Evolutionary conservation across 2,329 filamentous ascomycete genomes (phyloP), one percentile per base, ranked within the genome.

Genomic region (Hortaea werneckii): DNA sequence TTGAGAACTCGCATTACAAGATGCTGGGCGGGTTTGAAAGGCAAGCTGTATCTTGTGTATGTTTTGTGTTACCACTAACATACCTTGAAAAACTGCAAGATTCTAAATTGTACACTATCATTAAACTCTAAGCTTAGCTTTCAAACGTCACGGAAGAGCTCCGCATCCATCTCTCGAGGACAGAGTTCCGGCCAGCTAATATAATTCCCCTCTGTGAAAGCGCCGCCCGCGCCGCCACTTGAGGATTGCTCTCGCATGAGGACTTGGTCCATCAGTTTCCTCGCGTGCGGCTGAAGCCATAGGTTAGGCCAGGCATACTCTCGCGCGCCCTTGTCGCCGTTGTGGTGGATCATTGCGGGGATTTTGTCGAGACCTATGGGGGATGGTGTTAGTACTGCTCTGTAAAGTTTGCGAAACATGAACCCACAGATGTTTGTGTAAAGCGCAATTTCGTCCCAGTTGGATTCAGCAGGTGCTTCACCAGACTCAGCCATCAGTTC

Each of bases 291-390:
- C 35, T 52, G 50, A 5, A 55, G 41, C 53, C 53, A 56, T 43
- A 51, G 46, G 1, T 27, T 41, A 8, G 44, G 29, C 53, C 53
- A 56, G 27, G 48, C 40, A 3, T 27, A 6, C 26, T 54, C 47
- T 12, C 53, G 48, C 5, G 44, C 48, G 6, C 10, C 20, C 38
- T 51, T 54, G 43, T 50, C 48, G 39, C 50, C 52, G 8, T 56
- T 56, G 37, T 51, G 50, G 42, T 56, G 50, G 26, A 54, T 46
- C 48, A 56, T 56, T 41, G 49, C 47, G 11, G 53, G 53, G 12
- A 56, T 42, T 5, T 40, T 41, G 30, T 51, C 47, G 27, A 53
- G 38, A 35, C 32, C 32, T n/a, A n/a, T n/a, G n/a, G n/a, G n/a
- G n/a, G n/a, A n/a, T n/a, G n/a, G n/a, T n/a, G n/a, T n/a, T 20